A percentile compares a stretch with the other conserved stretches of the same genome.
These are phyloP conservation scores for Botrytis porri DNA, from an alignment of 2,329 filamentous ascomycete genomes.

Conservation along the genomic window DNA sequence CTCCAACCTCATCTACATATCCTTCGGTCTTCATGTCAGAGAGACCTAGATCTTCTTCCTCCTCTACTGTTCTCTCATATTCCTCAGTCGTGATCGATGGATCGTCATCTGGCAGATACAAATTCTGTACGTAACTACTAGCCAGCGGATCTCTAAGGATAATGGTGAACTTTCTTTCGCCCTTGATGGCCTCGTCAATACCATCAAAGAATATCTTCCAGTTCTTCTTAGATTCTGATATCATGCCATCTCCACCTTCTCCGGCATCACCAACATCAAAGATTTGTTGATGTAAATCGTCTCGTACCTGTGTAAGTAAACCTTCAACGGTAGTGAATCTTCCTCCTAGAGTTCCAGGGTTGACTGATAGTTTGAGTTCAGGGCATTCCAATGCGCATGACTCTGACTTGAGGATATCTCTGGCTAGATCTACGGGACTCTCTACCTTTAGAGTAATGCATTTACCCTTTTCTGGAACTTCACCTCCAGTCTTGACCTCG, in stretches of 20 bases:
- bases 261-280: conserved; percentile 65
- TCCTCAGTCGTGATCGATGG: conserved; percentile 77
- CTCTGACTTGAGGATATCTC: conserved; percentile 96
- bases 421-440: conserved; percentile 68
- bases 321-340: conserved; percentile 97
- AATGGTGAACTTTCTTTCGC: conserved; percentile 76
- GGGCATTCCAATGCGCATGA: conserved; percentile 84
- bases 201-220: conserved; percentile 81
- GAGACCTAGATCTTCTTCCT: conserved; percentile 89
- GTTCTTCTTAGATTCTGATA: conserved; percentile 58
- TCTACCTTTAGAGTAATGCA: conserved; percentile 76
- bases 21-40: conserved; percentile 90
- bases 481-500: conserved; percentile 96
- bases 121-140: conserved; percentile 89
- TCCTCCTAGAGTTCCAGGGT: conserved; percentile 90
- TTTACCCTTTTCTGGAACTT: conserved; percentile 80
- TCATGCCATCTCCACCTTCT: conserved; percentile 76
- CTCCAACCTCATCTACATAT: conserved; percentile 49
- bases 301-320: conserved; percentile 84
- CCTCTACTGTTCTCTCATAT: conserved; percentile 84
- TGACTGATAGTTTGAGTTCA: conserved; percentile 81
- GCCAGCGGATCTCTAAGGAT: conserved; percentile 85
- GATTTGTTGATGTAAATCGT: conserved; percentile 84
- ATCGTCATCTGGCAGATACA: conserved; percentile 73
- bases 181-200: conserved; percentile 74